Base-by-base conservation (phyloP, 768 basidiomycete species). In the Leccinellum luteum region DNA sequence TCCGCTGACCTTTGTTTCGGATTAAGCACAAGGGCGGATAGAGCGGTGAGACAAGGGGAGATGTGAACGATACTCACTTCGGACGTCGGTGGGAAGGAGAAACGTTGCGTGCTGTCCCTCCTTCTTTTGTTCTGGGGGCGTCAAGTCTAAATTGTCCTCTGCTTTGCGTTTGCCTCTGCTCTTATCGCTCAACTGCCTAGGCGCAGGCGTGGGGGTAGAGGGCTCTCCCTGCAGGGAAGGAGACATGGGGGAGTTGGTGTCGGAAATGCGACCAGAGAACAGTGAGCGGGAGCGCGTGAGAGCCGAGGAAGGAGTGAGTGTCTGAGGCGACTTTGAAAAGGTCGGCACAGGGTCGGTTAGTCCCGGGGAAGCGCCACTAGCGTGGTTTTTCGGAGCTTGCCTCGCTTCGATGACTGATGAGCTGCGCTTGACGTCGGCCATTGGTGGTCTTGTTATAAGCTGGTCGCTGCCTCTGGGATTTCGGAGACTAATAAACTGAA, bases 161-260 rank as follows among this genome's bases (percentile, higher is more conserved):
- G 86, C 87, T 67, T 90, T 90, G 59, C 89, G 77, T 69, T 90
- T 90, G 7, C 85, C 85, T 63, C 77, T 82, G 32, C 71, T 66
- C 57, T 69, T 72, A 56, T 77, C 71, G 53, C 73, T 70, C 3
- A 63, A 57, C 43, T 63, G 63, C 59, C 74, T 71, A 54, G 68
- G 51, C 58, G 64, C 68, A 55, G 76, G 67, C 47, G 73, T 68
- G 41, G 66, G 73, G 53, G 72, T 75, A 43, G 68, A 64, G n/a
- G 73, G 70, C 38, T 64, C 64, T 31, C 27, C 68, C n/a, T 59
- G 63, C 25, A 58, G 30, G 27, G 64, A 61, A 25, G 61, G 32
- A 14, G 61, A 55, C 57, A 60, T 57, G 51, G 56, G 59, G 25
- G 48, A 32, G 19, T 58, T 27, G 45, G 54, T 28, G 28, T 54